Conservation (phyloP, 1,284 basidiomycete genomes). For the Tilletia indica region DNA sequence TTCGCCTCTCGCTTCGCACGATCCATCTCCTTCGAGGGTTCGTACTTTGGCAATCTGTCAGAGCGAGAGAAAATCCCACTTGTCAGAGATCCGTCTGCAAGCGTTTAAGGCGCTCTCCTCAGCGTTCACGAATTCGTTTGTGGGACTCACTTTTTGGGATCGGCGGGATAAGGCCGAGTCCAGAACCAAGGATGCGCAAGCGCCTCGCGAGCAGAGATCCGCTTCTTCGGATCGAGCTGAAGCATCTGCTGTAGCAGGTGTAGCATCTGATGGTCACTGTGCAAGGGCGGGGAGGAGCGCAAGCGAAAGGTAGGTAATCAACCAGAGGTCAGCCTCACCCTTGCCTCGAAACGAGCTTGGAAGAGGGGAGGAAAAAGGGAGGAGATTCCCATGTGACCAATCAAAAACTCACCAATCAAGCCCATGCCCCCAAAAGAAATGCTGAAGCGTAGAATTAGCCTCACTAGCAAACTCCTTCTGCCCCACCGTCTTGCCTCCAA, state of each 20-base stretch:
- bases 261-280: neutral
- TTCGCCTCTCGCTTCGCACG: conserved; percentile 23
- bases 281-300: neutral
- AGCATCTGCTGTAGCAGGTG: conserved; percentile 26
- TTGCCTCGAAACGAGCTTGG: neutral
- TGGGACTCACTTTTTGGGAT: conserved; percentile 28
- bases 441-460: conserved; percentile 29
- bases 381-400: neutral
- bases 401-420: conserved; percentile 20
- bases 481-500: conserved; percentile 35
- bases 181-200: conserved; percentile 53
- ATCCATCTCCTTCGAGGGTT: conserved; percentile 52
- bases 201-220: conserved; percentile 48
- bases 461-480: conserved; percentile 43
- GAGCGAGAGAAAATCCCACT: neutral
- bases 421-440: conserved; percentile 32
- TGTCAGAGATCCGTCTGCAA: conserved; percentile 5
- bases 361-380: neutral
- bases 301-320: neutral
- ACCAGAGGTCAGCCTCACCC: neutral
- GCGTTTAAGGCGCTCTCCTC: neutral
- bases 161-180: conserved; percentile 48
- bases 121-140: neutral
- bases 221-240: conserved; percentile 47
- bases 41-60: conserved; percentile 47